A percentile compares a stretch with the other conserved stretches of the same genome.
These are phyloP conservation scores for Solanum aculeatissimum DNA, from an alignment of 305 asterid species.

Conservation along the genomic window DNA sequence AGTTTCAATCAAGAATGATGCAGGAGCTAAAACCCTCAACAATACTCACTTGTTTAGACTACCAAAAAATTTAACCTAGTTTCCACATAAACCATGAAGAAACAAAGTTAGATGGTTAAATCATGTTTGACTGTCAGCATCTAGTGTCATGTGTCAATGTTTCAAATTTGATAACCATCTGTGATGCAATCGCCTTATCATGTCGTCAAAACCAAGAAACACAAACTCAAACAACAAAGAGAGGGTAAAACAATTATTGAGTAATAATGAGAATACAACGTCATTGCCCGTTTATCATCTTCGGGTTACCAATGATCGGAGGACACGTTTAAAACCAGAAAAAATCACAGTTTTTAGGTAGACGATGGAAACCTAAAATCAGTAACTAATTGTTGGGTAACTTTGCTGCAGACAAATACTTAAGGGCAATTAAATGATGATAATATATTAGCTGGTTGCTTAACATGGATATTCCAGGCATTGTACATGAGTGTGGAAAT, in stretches of 20 bases:
- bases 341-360: not conserved
- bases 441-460: not conserved
- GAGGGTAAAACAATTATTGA: not conserved
- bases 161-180: not conserved
- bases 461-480: not conserved
- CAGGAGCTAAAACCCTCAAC: not conserved
- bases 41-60: not conserved
- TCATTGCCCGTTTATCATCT: not conserved
- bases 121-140: not conserved
- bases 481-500: not conserved
- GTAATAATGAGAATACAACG: not conserved
- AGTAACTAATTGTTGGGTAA: not conserved
- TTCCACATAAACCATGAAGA: not conserved
- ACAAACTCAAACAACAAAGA: not conserved
- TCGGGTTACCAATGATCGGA: not conserved
- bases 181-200: not conserved
- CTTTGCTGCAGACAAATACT: not conserved
- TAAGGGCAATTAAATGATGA: not conserved
- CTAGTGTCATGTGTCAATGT: not conserved
- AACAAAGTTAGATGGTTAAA: not conserved
- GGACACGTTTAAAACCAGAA: not conserved
- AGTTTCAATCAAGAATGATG: not conserved
- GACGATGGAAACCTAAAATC: not conserved
- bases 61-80: not conserved
- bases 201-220: not conserved